phyloP scores from a whole-genome alignment of 2,329 filamentous ascomycete genomes.

The Rachicladosporium sp. region DNA sequence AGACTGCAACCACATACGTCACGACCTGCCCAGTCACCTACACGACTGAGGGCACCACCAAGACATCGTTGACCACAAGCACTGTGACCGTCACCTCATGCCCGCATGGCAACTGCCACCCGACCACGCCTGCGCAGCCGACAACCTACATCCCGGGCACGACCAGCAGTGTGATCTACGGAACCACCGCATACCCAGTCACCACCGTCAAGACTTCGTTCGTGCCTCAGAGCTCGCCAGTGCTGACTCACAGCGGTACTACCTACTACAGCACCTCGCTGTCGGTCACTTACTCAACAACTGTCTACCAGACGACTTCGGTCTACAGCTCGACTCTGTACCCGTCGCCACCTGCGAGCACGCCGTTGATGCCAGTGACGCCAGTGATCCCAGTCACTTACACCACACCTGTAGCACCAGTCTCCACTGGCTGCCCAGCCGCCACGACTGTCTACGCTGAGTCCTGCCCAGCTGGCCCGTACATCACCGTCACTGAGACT shows the following conservation, averaged over 20 bases:
- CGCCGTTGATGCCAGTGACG: not conserved
- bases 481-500: slow-evolving; percentile 3
- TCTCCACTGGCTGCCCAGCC: slow-evolving; percentile 1
- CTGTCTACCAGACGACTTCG: slow-evolving; percentile 1
- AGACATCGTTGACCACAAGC: slow-evolving; percentile 4
- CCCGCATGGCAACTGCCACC: not conserved
- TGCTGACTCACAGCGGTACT: slow-evolving; percentile 2
- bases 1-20: not conserved
- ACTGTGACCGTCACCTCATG: slow-evolving; percentile 3
- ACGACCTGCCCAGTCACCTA: slow-evolving; percentile 5
- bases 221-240: slow-evolving; percentile 6
- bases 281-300: slow-evolving; percentile 3
- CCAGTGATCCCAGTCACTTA: slow-evolving; percentile 1
- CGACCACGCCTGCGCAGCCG: slow-evolving; percentile 1
- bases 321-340: slow-evolving; percentile 1
- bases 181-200: slow-evolving; percentile 2
- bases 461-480: not conserved
- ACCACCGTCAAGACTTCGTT: slow-evolving; percentile 2
- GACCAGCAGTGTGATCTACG: slow-evolving; percentile 3
- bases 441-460: not conserved
- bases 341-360: not conserved
- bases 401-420: not conserved
- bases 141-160: slow-evolving; percentile 2
- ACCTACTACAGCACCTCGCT: slow-evolving; percentile 7
- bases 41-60: slow-evolving; percentile 2